Conservation (phyloP, 192 early-diverging fungal genomes). For the Linnemannia elongata region DNA sequence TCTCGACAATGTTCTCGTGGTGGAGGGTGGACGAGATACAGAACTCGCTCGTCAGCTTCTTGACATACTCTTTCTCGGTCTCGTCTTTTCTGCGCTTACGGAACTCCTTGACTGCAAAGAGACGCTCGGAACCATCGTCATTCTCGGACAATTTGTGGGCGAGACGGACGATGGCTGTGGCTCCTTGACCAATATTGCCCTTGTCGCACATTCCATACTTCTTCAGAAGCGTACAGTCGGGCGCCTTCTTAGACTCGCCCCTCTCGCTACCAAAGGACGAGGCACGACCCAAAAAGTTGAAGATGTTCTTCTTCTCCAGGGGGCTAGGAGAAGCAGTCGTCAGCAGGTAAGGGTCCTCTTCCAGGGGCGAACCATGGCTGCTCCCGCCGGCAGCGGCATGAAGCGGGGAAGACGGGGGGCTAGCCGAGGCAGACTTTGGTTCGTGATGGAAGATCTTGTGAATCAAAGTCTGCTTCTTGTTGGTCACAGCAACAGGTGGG, state of each 20-base stretch:
- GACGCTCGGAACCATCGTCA: slow-evolving; percentile 66
- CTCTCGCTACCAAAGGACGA: slow-evolving; percentile 38
- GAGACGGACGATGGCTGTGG: slow-evolving; percentile 92
- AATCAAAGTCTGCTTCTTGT: slow-evolving; percentile 49
- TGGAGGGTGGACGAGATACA: slow-evolving; percentile 94
- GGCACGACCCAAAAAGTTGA: slow-evolving; percentile 47
- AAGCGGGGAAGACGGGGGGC: slow-evolving; percentile 35
- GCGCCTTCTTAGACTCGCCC: slow-evolving; percentile 21
- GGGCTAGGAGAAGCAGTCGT: slow-evolving; percentile 22
- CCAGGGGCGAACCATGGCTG: background rate
- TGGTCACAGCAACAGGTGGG: slow-evolving; percentile 32
- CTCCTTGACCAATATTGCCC: slow-evolving; percentile 88
- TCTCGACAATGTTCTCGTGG: slow-evolving; percentile 92
- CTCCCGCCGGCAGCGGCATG: background rate
- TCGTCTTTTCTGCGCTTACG: slow-evolving; percentile 87
- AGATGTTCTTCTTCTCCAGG: slow-evolving; percentile 52
- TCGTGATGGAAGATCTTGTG: slow-evolving; percentile 56
- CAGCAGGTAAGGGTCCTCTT: slow-evolving; percentile 39
- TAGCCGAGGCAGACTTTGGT: slow-evolving; percentile 12
- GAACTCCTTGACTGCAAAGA: slow-evolving; percentile 96
- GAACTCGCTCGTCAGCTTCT: slow-evolving; percentile 95
- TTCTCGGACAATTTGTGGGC: slow-evolving; percentile 80
- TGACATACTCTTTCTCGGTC: slow-evolving; percentile 94
- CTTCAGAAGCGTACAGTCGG: slow-evolving; percentile 66
- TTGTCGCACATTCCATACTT: slow-evolving; percentile 88